phyloP scores from a whole-genome alignment of 2,329 filamentous ascomycete species.

The Ophiostoma novo-ulmi region DNA sequence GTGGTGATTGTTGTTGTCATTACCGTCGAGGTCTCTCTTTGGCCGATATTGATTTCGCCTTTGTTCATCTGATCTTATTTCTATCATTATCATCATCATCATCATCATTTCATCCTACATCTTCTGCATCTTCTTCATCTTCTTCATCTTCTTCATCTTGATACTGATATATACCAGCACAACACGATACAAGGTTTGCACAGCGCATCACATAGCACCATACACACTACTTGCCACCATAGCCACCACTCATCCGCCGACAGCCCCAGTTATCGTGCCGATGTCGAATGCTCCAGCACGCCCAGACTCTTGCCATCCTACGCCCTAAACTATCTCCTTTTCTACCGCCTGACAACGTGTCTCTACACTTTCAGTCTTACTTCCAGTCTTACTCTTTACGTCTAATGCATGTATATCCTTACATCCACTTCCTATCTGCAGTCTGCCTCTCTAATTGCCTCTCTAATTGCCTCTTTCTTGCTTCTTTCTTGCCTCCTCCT shows the following conservation, averaged over 20 bases:
- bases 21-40: not conserved
- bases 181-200: not conserved
- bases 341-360: too few relatives aligned
- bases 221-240: not conserved
- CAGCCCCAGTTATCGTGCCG: slow-evolving; percentile 2
- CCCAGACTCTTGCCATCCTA: not conserved
- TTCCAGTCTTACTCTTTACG: not conserved
- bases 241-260: not conserved
- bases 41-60: not conserved
- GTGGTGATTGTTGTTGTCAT: not conserved
- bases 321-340: not conserved
- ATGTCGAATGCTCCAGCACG: not conserved
- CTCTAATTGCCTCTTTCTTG: not conserved
- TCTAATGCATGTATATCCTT: not conserved
- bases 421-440: not conserved
- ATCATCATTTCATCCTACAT: not conserved
- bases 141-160: not conserved
- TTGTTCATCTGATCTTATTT: too few relatives aligned
- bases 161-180: not conserved
- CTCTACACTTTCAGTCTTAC: not conserved
- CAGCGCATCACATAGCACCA: not conserved
- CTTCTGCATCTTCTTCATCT: not conserved
- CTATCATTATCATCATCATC: not conserved
- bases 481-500: slow-evolving; percentile 8
- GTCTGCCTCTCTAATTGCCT: not conserved